Evolutionary conservation across 768 basidiomycete species (phyloP).

Genomic region (Pleurotus tuber-regium): DNA sequence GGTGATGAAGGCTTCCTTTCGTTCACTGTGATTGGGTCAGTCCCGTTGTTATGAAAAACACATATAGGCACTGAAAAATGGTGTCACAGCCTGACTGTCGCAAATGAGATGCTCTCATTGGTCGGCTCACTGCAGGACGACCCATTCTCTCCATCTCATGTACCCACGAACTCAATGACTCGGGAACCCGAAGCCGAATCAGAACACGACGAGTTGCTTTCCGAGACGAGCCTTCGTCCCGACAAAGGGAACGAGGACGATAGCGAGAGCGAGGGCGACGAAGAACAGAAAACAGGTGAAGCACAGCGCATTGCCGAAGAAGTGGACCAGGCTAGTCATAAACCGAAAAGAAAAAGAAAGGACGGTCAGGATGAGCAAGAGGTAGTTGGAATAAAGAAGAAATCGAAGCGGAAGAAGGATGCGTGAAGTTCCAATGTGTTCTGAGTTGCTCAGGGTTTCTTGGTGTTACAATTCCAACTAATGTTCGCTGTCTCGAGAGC

Average conservation of each 20-base stretch:
- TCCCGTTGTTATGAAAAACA: slow-evolving; percentile 9
- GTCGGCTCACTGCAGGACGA: slow-evolving; percentile 79
- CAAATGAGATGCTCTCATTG: slow-evolving; percentile 91
- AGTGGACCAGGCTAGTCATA: neutral
- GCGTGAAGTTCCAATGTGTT: too few species aligned
- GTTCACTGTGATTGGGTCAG: slow-evolving; percentile 89
- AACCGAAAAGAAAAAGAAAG: neutral
- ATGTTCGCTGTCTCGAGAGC: too few species aligned
- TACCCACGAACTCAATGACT: slow-evolving; percentile 22
- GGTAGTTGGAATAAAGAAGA: slow-evolving; percentile 7
- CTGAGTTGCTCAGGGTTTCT: too few species aligned
- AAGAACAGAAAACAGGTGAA: slow-evolving; percentile 22
- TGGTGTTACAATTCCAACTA: too few species aligned
- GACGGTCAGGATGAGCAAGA: slow-evolving; percentile 19
- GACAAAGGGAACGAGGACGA: slow-evolving; percentile 18
- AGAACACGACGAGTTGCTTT: slow-evolving; percentile 13
- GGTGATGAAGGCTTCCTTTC: slow-evolving; percentile 63
- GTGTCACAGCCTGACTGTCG: slow-evolving; percentile 67
- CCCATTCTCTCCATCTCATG: slow-evolving; percentile 67
- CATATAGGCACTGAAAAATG: slow-evolving; percentile 10
- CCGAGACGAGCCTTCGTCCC: slow-evolving; percentile 8
- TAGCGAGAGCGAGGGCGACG: slow-evolving; percentile 22
- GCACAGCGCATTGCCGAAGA: slow-evolving; percentile 23
- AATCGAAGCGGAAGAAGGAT: slow-evolving; percentile 8
- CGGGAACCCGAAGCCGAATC: slow-evolving; percentile 14